Evolutionary conservation across 805 yeast genomes (phyloP), one percentile per base, ranked within the genome.

Genomic region (Metschnikowia cubensis): DNA sequence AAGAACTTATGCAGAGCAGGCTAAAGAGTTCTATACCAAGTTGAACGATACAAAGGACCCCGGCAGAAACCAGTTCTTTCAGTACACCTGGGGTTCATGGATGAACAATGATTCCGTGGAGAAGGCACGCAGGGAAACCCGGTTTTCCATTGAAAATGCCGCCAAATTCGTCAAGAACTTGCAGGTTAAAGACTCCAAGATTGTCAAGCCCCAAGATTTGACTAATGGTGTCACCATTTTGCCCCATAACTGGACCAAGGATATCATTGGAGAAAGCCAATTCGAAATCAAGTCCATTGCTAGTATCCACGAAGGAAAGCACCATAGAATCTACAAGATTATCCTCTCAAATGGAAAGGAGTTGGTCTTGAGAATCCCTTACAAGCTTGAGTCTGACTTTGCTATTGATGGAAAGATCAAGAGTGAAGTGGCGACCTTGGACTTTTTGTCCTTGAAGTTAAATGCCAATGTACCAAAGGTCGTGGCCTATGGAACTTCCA

Each of bases 51-150:
- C 81, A 49, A 68, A 74, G 36, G 91, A 86, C 62, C 89, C 89
- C 10, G 71, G 81, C 45, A 77, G 91, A 67, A 79, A 78, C 49
- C 75, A 81, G 39, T 88, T 94, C 62, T 92, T 89, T 74, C 82
- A 86, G 59, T 92, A 90, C 65, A 76, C 94, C 2, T 92, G 98
- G 96, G 99, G 99, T 43, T 80, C 96, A 6, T 92, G 98, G 98
- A 71, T 91, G 60, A 81, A 77, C 55, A 81, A 92, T 63, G 96
- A 94, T 64, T 77, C 75, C 49, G 68, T 67, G 32, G 91, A 94
- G 65, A 86, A 88, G 61, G 81, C 76, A 14, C 82, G 81, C 58
- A 82, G 99, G 68, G 80, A 79, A 50, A 92, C 97, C 18, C 77
- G 76, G 55, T 92, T 92, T 67, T 85, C 94, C 2, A 76, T 94